These are phyloP conservation scores for Scheffersomyces stambukii DNA, from an alignment of 1,139 yeast species.

Conservation along the genomic window DNA sequence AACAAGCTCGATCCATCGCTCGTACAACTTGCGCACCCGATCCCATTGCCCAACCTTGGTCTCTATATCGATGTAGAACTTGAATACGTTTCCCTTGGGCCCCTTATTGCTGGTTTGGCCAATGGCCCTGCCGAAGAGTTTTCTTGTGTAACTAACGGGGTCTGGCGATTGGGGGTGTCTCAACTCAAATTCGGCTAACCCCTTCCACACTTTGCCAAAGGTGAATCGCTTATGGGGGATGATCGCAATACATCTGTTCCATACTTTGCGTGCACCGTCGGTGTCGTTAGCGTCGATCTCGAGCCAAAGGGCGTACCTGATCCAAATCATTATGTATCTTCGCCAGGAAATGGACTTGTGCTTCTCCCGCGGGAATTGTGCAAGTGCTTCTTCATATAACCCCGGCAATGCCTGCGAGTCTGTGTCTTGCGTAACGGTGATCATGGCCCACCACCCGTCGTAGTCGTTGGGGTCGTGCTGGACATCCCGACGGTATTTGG, in stretches of 20 bases:
- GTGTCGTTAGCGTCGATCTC: slow-evolving; percentile 48
- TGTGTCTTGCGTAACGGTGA: slow-evolving; percentile 34
- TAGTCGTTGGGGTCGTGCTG: slow-evolving; percentile 51
- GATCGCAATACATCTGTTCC: slow-evolving; percentile 42
- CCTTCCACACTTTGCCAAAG: slow-evolving; percentile 72
- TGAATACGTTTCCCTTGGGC: slow-evolving; percentile 58
- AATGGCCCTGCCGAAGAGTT: slow-evolving; percentile 66
- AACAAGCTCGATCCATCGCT: slow-evolving; percentile 54
- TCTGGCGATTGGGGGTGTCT: slow-evolving; percentile 43
- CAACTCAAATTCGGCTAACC: slow-evolving; percentile 69
- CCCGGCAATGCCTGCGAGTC: no score
- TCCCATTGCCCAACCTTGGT: slow-evolving; percentile 65
- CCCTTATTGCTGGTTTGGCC: slow-evolving; percentile 45
- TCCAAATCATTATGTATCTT: slow-evolving; percentile 67
- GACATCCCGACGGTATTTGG: slow-evolving; percentile 48
- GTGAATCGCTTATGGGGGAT: slow-evolving; percentile 61
- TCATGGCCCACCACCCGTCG: slow-evolving; percentile 79
- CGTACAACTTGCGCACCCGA: slow-evolving; percentile 69
- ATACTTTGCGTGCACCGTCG: slow-evolving; percentile 46
- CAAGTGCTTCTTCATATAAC: slow-evolving; percentile 45
- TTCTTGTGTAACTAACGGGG: slow-evolving; percentile 52
- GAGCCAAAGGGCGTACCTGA: slow-evolving; percentile 58
- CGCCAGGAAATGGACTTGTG: slow-evolving; percentile 56
- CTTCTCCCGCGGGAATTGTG: slow-evolving; percentile 25
- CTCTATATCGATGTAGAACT: slow-evolving; percentile 61